phyloP scores from a whole-genome alignment of 805 yeast species.

The Nakazawaea holstii region DNA sequence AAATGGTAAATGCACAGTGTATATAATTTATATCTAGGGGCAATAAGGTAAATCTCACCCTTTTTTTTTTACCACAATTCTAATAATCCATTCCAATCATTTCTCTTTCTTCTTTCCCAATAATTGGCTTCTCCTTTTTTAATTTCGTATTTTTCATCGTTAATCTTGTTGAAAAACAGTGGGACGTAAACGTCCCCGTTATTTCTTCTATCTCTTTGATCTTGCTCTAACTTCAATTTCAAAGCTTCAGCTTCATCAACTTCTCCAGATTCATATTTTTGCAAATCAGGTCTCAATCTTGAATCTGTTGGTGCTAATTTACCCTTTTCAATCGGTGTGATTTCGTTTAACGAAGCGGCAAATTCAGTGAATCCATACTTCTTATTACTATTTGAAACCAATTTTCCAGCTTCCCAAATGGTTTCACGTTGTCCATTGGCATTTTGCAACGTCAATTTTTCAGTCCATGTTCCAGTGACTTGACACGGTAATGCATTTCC shows the following conservation, averaged over 20 bases:
- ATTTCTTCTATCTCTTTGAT: constrained; percentile 74
- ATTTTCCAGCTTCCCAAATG: constrained; percentile 69
- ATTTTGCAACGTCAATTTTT: constrained; percentile 40
- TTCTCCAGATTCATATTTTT: constrained; percentile 62
- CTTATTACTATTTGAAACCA: constrained; percentile 50
- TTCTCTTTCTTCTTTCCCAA: constrained; percentile 70
- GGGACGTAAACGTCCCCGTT: constrained; percentile 48
- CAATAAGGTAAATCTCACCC: background rate
- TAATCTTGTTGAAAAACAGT: constrained; percentile 50
- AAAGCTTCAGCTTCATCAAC: constrained; percentile 65
- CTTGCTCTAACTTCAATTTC: constrained; percentile 69
- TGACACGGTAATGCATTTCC: constrained; percentile 28
- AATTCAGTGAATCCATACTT: constrained; percentile 86
- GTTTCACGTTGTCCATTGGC: constrained; percentile 25
- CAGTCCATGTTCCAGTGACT: constrained; percentile 82
- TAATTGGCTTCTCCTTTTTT: constrained; percentile 58
- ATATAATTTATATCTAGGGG: too few species aligned
- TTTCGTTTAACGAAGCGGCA: constrained; percentile 76
- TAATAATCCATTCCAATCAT: constrained; percentile 54
- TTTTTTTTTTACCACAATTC: constrained; percentile 45
- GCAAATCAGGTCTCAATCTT: constrained; percentile 82
- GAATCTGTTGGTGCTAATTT: constrained; percentile 81
- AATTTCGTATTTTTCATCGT: constrained; percentile 26
- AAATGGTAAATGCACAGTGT: too few species aligned
- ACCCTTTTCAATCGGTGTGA: constrained; percentile 64